Conservation (phyloP, 805 yeast species). For the Sugiyamaella qingdaonensis region DNA sequence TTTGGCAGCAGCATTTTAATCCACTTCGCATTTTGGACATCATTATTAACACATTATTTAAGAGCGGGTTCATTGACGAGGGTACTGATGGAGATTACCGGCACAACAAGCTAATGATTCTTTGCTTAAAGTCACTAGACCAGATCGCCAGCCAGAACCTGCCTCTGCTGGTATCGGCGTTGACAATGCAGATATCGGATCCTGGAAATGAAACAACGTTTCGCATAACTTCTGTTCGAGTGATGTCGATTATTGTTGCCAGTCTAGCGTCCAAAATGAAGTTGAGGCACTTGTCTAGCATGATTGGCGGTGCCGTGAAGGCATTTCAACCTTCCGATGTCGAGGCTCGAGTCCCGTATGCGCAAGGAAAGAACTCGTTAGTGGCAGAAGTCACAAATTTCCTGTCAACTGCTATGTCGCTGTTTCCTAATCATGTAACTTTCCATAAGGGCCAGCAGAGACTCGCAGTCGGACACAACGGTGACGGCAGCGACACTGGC, state of each 20-base stretch:
- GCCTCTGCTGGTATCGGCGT: slow-evolving; percentile 20
- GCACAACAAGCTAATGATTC: slow-evolving; percentile 6
- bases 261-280: slow-evolving; percentile 5
- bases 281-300: slow-evolving; percentile 16
- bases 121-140: slow-evolving; percentile 15
- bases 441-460: slow-evolving; percentile 25
- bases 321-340: slow-evolving; percentile 16
- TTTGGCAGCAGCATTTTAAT: slow-evolving; percentile 24
- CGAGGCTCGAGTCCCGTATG: slow-evolving; percentile 13
- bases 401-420: slow-evolving; percentile 15
- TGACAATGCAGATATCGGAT: slow-evolving; percentile 17
- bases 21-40: slow-evolving; percentile 20
- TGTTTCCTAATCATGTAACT: slow-evolving; percentile 19
- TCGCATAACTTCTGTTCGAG: slow-evolving; percentile 20
- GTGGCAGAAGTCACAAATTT: slow-evolving; percentile 21
- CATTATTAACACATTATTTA: slow-evolving; percentile 13
- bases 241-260: slow-evolving; percentile 15
- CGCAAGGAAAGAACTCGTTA: slow-evolving; percentile 14
- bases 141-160: slow-evolving; percentile 20
- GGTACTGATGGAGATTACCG: neutral
- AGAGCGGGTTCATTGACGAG: slow-evolving; percentile 14
- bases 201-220: slow-evolving; percentile 5
- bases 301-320: slow-evolving; percentile 19
- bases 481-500: neutral
- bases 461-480: slow-evolving; percentile 17